Conservation (phyloP, 2,329 filamentous ascomycete genomes). For the Aspergillus ruber region DNA sequence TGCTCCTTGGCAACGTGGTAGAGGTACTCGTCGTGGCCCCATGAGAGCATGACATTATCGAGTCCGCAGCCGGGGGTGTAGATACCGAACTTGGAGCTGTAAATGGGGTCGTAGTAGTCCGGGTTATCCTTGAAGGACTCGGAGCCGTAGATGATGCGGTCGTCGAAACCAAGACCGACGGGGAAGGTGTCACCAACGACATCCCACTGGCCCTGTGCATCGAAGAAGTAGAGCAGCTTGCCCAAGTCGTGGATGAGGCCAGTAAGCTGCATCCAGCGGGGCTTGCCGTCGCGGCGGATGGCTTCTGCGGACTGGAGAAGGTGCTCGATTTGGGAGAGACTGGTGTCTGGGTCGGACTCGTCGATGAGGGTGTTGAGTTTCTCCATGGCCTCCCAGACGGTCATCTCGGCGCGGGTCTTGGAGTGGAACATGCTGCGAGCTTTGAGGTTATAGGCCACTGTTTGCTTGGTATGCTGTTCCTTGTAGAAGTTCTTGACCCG, state of each 20-base stretch:
- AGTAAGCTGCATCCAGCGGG: constrained; percentile 44
- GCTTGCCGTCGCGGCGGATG: constrained; percentile 65
- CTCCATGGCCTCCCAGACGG: constrained; percentile 86
- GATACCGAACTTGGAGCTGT: constrained; percentile 70
- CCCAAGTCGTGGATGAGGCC: constrained; percentile 44
- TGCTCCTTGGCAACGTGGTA: constrained; percentile 84
- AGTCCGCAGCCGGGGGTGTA: constrained; percentile 73
- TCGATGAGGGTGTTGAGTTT: constrained; percentile 87
- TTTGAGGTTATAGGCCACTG: constrained; percentile 67
- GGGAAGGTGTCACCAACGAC: constrained; percentile 63
- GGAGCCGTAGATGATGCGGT: constrained; percentile 71
- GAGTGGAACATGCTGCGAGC: constrained; percentile 66
- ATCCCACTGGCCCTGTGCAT: constrained; percentile 84
- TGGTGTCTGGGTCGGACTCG: constrained; percentile 84
- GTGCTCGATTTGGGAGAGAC: constrained; percentile 82
- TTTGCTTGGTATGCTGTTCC: constrained; percentile 58
- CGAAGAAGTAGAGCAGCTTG: constrained; percentile 50
- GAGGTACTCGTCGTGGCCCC: constrained; percentile 55
- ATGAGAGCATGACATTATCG: constrained; percentile 82
- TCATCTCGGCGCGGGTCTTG: constrained; percentile 67
- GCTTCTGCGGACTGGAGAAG: constrained; percentile 83
- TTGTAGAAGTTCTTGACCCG: constrained; percentile 82
- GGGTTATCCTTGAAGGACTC: constrained; percentile 69
- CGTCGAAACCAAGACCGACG: constrained; percentile 48
- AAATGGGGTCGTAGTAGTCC: constrained; percentile 64